Base-by-base conservation (phyloP, 352 stramenopile genomes). In the Globisporangium cederbergense region DNA sequence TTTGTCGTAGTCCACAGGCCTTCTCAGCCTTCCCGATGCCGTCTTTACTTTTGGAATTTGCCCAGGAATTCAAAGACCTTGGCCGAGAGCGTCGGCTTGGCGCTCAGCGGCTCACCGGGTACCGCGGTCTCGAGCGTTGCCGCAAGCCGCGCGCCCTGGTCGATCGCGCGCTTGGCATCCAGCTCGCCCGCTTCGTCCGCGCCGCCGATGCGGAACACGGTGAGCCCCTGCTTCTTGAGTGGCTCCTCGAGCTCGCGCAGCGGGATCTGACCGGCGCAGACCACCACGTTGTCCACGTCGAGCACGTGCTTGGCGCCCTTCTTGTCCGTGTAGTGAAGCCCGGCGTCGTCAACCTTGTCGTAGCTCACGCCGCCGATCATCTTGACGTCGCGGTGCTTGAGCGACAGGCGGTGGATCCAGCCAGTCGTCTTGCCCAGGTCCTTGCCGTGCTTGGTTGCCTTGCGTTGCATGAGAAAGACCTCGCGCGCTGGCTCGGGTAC, bases 111-210 rank as follows among this genome's bases (percentile, higher is more conserved):
- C 28, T 95, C 81, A 28, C 89, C 90, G 46, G 85, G 78, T 49
- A 72, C 85, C 0, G 88, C 84, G 16, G 83, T 90, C 72, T 97
- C 90, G 49, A 97, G 88, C 46, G 63, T 83, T 18, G 86, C 88
- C 16, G 88, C 90, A 18, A 97, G 67, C 38, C 90, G 84, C 25
- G 90, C 96, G 40, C 95, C 97, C 76, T 99, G 97, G 73, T 99
- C 96, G 73, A 99, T 99, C 9, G 97, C 97, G 47, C 96, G 82
- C 79, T 99, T 99, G 40, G 97, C 97, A 76, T 99, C 97, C 13
- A 99, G 73, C 73, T 99, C 97, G 25, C 86, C 88, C 32, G 97
- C 97, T 66, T 97, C 76, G 62, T 98, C 95, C 3, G 97, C 93
- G 56, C 97, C 97, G 43, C 97, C 97, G 74, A 99, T 99, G 40